Evolutionary conservation across 2,329 filamentous ascomycete genomes (phyloP).

Genomic region (Bisporella sp.): DNA sequence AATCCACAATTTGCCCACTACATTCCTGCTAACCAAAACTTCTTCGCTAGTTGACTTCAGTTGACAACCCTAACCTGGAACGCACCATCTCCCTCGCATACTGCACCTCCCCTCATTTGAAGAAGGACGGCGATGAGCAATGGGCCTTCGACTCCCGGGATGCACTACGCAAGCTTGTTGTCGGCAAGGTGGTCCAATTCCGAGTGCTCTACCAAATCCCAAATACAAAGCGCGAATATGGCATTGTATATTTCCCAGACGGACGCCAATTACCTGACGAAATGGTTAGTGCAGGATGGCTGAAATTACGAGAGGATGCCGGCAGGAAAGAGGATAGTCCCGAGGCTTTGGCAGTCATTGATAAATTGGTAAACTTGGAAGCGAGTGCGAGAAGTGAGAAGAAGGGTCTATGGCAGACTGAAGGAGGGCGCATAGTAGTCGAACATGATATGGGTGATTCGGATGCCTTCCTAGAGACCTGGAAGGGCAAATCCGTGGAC

Average conservation of each 20-base stretch:
- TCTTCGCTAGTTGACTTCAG: conserved; percentile 51
- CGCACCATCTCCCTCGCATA: conserved; percentile 86
- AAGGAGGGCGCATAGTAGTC: conserved; percentile 62
- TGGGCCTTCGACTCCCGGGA: conserved; percentile 94
- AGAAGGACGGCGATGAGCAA: conserved; percentile 84
- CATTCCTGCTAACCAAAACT: no score
- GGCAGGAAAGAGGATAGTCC: conserved; percentile 85
- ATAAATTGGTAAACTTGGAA: conserved; percentile 72
- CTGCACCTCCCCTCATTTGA: conserved; percentile 80
- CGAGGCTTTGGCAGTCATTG: conserved; percentile 62
- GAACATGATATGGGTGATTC: conserved; percentile 75
- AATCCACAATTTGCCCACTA: no score
- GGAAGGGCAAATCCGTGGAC: conserved; percentile 80
- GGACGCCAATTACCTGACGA: conserved; percentile 75
- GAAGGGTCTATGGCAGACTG: conserved; percentile 74
- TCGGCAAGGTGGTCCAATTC: conserved; percentile 85
- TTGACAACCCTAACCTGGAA: conserved; percentile 76
- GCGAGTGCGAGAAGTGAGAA: conserved; percentile 68
- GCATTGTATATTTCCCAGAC: conserved; percentile 67
- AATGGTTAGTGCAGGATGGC: conserved; percentile 81
- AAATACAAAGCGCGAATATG: conserved; percentile 80
- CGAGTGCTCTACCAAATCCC: conserved; percentile 82
- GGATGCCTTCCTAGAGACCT: conserved; percentile 67
- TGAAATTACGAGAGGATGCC: conserved; percentile 89
- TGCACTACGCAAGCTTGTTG: conserved; percentile 73